Evolutionary conservation across 768 basidiomycete species (phyloP), one percentile per base, ranked within the genome.

Genomic region (Tylopilus felleus): DNA sequence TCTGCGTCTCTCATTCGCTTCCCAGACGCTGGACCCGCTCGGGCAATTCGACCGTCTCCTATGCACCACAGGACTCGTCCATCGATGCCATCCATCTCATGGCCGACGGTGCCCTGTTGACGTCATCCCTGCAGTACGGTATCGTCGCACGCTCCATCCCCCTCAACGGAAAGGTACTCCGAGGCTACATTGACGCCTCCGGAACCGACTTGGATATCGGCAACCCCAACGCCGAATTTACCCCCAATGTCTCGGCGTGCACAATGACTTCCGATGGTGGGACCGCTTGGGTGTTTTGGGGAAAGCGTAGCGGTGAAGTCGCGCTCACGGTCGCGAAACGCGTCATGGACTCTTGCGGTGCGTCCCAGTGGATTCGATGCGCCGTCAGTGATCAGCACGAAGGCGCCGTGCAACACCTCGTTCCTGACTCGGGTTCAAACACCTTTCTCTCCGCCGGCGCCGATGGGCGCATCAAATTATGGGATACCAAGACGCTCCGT

Each of bases 161-260:
- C 0, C 73, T 89, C 25, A 84, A 75, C 2, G 88, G 88, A 44
- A 86, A 81, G 61, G 73, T 90, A 47, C 70, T 90, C 8, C 76
- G 82, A 27, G 90, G 90, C 0, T 88, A 78, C 60, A 74, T 92
- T 9, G 82, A 88, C 46, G 80, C 86, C 4, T 76, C 81, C 2
- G 84, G 83, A 7, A 74, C 78, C 10, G 77, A 80, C 12, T 58
- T 82, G 17, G 84, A 85, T 3, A 77, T 82, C 48, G 86, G 85
- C 4, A 90, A 90, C 60, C 88, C 86, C 4, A 89, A 90, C 59
- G 79, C 80, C 13, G 87, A 90, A 61, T 86, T 90, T 56, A 77
- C 80, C 1, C 86, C 88, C 3, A 76, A 89, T 48, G 77, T 90
- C 12, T 80, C 84, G 14, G 66, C 76, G 0, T 86, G 84, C 55